Conservation (phyloP, 331 rosid genomes). For the Telfairia occidentalis region DNA sequence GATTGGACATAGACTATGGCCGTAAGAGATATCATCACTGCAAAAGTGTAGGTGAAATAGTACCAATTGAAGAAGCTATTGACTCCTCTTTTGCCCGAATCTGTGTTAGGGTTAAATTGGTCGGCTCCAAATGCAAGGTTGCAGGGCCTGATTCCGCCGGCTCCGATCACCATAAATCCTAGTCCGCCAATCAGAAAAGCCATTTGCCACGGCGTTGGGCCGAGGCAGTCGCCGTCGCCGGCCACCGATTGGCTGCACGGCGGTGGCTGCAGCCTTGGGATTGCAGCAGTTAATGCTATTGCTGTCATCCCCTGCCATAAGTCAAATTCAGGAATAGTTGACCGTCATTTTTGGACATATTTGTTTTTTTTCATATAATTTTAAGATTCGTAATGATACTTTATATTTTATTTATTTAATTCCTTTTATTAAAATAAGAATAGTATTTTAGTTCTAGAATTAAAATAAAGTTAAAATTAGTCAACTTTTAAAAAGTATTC, state of each 20-base stretch:
- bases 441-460: too few relatives aligned
- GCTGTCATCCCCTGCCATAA: background rate
- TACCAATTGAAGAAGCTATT: conserved; percentile 92
- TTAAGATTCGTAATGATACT: too few relatives aligned
- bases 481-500: too few relatives aligned
- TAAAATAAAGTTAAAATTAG: too few relatives aligned
- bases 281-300: conserved; percentile 50
- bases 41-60: conserved; percentile 58
- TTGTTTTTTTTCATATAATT: too few relatives aligned
- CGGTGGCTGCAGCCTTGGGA: conserved; percentile 54
- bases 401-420: too few relatives aligned
- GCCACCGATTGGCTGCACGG: conserved; percentile 20
- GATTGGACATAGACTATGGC: conserved; percentile 58
- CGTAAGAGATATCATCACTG: conserved; percentile 50
- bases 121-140: conserved; percentile 84
- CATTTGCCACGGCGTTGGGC: conserved; percentile 50
- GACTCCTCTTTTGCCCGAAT: conserved; percentile 59
- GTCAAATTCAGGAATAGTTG: too few relatives aligned
- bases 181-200: conserved; percentile 42
- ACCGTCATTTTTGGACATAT: too few relatives aligned
- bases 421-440: too few relatives aligned
- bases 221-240: conserved; percentile 23
- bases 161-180: conserved; percentile 55
- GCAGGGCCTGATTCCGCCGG: conserved; percentile 73
- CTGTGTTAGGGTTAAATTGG: conserved; percentile 75